Percentiles rank a stretch among this genome's conserved stretches.
These are phyloP conservation scores for Cephalotrichum gorgonifer DNA, from an alignment of 2,329 filamentous ascomycete genomes.

Conservation along the genomic window DNA sequence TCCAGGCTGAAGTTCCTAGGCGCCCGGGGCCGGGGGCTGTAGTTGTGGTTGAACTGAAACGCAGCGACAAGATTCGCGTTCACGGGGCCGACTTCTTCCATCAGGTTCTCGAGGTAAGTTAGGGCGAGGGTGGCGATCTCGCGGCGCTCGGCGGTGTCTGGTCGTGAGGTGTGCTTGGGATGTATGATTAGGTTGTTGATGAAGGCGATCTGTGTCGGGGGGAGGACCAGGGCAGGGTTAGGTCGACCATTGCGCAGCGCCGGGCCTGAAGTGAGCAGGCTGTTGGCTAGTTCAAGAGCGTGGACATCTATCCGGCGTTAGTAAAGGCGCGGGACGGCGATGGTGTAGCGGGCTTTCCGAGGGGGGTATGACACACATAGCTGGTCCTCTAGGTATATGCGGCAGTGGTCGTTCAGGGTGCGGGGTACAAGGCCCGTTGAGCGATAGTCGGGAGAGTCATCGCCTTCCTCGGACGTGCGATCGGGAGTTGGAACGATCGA, in stretches of 20 bases:
- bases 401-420: constrained; percentile 2
- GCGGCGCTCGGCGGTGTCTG: constrained; percentile 47
- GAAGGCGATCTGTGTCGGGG: constrained; percentile 63
- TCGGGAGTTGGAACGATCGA: background rate
- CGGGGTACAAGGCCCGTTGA: background rate
- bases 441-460: background rate
- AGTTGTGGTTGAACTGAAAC: constrained; percentile 50
- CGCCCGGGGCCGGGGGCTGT: constrained; percentile 16
- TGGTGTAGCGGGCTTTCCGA: background rate
- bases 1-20: constrained; percentile 22
- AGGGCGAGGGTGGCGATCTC: constrained; percentile 58
- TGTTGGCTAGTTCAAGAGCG: constrained; percentile 54
- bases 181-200: constrained; percentile 77
- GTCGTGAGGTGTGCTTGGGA: constrained; percentile 66
- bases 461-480: background rate
- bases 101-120: constrained; percentile 58
- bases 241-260: constrained; percentile 9
- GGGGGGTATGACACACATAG: constrained; percentile 15
- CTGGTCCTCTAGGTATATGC: constrained; percentile 8
- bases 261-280: constrained; percentile 35
- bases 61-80: constrained; percentile 60
- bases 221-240: constrained; percentile 51
- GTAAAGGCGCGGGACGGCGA: background rate
- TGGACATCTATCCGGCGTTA: constrained; percentile 30
- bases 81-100: constrained; percentile 56